phyloP scores from a whole-genome alignment of 371 early-diverging fungal species.

The Zopfochytrium polystomum region DNA sequence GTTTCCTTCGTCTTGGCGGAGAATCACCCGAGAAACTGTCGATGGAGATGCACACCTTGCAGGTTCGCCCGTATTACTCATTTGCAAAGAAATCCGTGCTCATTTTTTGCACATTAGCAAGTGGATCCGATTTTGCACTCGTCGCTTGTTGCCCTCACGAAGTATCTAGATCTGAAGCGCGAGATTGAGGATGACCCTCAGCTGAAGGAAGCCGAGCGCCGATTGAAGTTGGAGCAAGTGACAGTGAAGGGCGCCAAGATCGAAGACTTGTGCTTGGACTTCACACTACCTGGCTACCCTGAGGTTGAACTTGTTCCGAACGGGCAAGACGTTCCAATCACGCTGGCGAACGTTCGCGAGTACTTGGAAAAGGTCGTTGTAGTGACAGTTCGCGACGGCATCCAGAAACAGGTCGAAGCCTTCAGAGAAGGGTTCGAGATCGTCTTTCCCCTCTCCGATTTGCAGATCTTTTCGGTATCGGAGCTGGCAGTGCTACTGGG shows the following conservation, averaged over 20 bases:
- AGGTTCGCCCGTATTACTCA: too few species aligned
- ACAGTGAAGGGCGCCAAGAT: constrained; percentile 49
- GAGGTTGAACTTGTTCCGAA: constrained; percentile 43
- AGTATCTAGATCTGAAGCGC: constrained; percentile 55
- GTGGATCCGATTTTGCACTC: constrained; percentile 68
- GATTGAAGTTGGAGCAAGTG: constrained; percentile 15
- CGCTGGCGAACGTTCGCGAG: constrained; percentile 68
- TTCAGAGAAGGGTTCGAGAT: constrained; percentile 80
- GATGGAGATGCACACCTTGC: too few species aligned
- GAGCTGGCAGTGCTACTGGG: constrained; percentile 71
- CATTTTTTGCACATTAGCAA: constrained; percentile 48
- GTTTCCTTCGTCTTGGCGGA: too few species aligned
- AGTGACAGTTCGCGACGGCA: constrained; percentile 68
- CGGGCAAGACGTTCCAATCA: constrained; percentile 66
- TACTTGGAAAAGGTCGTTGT: constrained; percentile 70
- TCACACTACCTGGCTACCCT: constrained; percentile 78
- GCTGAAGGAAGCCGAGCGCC: constrained; percentile 24
- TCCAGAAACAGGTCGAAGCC: constrained; percentile 66
- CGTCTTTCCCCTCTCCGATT: constrained; percentile 66
- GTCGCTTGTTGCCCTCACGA: constrained; percentile 64
- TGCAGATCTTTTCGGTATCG: constrained; percentile 62
- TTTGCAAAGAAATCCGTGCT: too few species aligned
- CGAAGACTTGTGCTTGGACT: constrained; percentile 71
- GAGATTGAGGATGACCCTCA: constrained; percentile 50
- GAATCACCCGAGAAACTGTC: too few species aligned